Percentiles rank a stretch among this genome's conserved stretches.
Conservation (phyloP, 2,329 filamentous ascomycete species). For the Diplocarpon mali region DNA sequence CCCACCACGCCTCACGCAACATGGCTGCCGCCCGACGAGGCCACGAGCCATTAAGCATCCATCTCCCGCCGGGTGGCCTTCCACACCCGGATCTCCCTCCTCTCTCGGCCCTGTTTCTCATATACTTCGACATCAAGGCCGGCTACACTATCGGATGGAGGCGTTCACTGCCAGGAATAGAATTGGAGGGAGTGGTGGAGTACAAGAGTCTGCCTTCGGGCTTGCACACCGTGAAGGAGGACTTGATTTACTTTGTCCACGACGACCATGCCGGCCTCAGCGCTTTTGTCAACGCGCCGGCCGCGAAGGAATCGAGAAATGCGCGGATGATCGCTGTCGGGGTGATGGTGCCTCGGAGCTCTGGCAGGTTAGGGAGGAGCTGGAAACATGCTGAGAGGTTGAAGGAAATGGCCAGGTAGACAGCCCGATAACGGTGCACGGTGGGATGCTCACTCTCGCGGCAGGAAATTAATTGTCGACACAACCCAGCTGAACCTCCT, state of each 20-base stretch:
- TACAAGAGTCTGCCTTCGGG: slow-evolving; percentile 95
- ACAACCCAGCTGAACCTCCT: slow-evolving; percentile 51
- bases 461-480: slow-evolving; percentile 52
- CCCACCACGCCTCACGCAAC: slow-evolving; percentile 6
- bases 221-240: slow-evolving; percentile 75
- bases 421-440: slow-evolving; percentile 1
- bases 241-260: slow-evolving; percentile 91
- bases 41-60: slow-evolving; percentile 25
- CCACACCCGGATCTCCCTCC: slow-evolving; percentile 39
- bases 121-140: slow-evolving; percentile 85
- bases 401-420: slow-evolving; percentile 61
- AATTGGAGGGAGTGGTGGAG: slow-evolving; percentile 79
- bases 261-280: slow-evolving; percentile 75
- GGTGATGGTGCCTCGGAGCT: slow-evolving; percentile 73
- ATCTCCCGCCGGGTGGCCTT: slow-evolving; percentile 17
- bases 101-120: slow-evolving; percentile 74
- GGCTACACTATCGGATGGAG: slow-evolving; percentile 91
- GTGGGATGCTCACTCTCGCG: slow-evolving; percentile 1
- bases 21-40: slow-evolving; percentile 26
- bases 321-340: slow-evolving; percentile 91
- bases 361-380: slow-evolving; percentile 72
- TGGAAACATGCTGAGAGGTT: slow-evolving; percentile 79
- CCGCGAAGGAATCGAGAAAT: slow-evolving; percentile 68
- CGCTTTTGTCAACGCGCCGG: slow-evolving; percentile 78
- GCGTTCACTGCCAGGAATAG: slow-evolving; percentile 54